Evolutionary conservation across 2,329 filamentous ascomycete species (phyloP).

Genomic region (Drechslerella dactyloides): DNA sequence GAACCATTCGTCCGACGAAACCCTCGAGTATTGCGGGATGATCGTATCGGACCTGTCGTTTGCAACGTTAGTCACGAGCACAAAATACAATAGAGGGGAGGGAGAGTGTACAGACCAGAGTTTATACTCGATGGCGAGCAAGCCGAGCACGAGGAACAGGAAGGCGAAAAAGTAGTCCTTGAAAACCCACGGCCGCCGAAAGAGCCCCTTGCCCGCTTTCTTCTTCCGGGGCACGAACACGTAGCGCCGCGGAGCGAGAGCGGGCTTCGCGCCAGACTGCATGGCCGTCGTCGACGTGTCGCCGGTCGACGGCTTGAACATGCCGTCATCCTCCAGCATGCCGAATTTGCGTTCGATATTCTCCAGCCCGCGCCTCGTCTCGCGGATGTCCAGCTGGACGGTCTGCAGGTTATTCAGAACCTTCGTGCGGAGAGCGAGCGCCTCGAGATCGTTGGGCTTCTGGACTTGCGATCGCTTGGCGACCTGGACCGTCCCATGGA

Average conservation of each 20-base stretch:
- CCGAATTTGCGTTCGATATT: conserved; percentile 46
- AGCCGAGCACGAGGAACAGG: conserved; percentile 18
- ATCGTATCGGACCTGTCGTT: conserved; percentile 48
- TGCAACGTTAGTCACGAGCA: conserved; percentile 25
- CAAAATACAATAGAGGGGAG: conserved; percentile 3
- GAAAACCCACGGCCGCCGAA: conserved; percentile 38
- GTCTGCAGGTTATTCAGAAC: conserved; percentile 45
- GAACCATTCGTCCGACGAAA: conserved; percentile 48
- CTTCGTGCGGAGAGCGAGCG: conserved; percentile 36
- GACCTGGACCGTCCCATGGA: conserved; percentile 35
- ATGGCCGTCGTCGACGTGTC: conserved; percentile 9
- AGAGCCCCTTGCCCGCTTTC: conserved; percentile 19
- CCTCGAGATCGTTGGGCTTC: conserved; percentile 23
- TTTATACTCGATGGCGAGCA: conserved; percentile 37
- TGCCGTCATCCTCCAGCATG: conserved; percentile 38
- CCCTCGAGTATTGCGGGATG: conserved; percentile 41
- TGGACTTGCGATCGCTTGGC: conserved; percentile 11
- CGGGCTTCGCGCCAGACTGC: background rate
- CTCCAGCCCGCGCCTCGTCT: conserved; percentile 43
- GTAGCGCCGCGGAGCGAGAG: background rate
- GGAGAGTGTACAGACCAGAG: conserved; percentile 30
- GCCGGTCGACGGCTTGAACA: conserved; percentile 12
- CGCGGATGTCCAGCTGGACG: conserved; percentile 40
- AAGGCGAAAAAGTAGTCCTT: conserved; percentile 39
- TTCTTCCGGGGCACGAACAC: conserved; percentile 22